Base-by-base conservation (phyloP, 768 basidiomycete species). In the Rhodosporidiobolus sp. region DNA sequence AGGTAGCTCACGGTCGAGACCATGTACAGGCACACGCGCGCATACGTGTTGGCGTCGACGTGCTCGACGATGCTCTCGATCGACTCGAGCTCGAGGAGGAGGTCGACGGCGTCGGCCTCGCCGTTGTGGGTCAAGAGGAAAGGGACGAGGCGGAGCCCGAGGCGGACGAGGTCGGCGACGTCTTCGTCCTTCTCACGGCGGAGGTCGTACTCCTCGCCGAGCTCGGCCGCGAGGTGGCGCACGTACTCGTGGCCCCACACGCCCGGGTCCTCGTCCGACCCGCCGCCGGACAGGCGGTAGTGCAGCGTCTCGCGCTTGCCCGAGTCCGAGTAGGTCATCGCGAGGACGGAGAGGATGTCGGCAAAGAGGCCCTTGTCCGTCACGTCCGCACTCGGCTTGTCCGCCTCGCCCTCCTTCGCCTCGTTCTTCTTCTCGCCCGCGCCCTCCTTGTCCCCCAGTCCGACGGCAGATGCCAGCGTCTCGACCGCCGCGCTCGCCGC, bases 241-340 rank as follows among this genome's bases (percentile, higher is more conserved):
- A 98, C 92, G 79, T 99, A 99, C 84, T 99, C 96, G 80, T 99
- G 94, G 7, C 96, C 96, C 96, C 96, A 99, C 45, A 88, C 86
- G n/a, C 95, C 94, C 0, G 96, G 94, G 76, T 93, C 91, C 77
- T 84, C 83, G 46, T 80, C 79, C 22, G 38, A 43, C 38, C 81
- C 79, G 26, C 74, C 78, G 16, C 88, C 87, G 12, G 91, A 89
- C 30, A 98, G 86, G 58, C 94, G 90, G 83, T 96, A 98, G 73
- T 88, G 87, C 38, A 99, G 88, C 4, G 96, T 99, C 67, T 95
- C 95, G 60, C 96, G 89, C 52, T 93, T 92, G 83, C 96, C 89
- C 26, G 92, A 94, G 82, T 99, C 96, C 16, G 94, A 97, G 81
- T 98, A 98, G 12, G 96, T 99, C 96, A 99, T 99, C 12, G 95